Conservation (phyloP, 2,329 filamentous ascomycete species). For the Coniella vitis region DNA sequence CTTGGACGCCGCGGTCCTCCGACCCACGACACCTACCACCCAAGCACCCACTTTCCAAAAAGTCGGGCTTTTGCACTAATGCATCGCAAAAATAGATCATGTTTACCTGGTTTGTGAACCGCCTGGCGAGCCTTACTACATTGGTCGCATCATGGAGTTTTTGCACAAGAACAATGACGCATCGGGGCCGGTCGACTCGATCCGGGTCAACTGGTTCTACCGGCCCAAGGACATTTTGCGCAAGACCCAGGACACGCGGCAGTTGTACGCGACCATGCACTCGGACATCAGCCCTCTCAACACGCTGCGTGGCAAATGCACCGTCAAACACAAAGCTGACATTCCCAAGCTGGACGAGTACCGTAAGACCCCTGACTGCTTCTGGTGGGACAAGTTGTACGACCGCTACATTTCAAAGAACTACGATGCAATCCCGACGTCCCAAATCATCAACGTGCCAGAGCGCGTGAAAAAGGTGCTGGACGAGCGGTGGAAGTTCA, state of each 20-base stretch:
- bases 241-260: slow-evolving; percentile 81
- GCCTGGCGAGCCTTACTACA: slow-evolving; percentile 94
- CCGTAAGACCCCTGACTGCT: slow-evolving; percentile 76
- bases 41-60: too few relatives aligned
- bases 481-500: slow-evolving; percentile 93
- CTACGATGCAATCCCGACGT: slow-evolving; percentile 92
- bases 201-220: slow-evolving; percentile 99
- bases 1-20: too few relatives aligned
- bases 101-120: slow-evolving; percentile 97
- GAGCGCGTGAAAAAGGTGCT: slow-evolving; percentile 91
- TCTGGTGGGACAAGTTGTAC: slow-evolving; percentile 97
- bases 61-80: slow-evolving; percentile 4
- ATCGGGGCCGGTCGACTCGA: slow-evolving; percentile 68
- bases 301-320: slow-evolving; percentile 87
- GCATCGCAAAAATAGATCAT: slow-evolving; percentile 44
- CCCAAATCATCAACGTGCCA: slow-evolving; percentile 91
- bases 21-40: too few relatives aligned
- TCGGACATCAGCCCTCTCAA: slow-evolving; percentile 92
- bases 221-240: slow-evolving; percentile 92
- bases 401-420: slow-evolving; percentile 97
- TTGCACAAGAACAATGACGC: slow-evolving; percentile 72
- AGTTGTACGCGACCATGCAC: slow-evolving; percentile 96
- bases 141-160: slow-evolving; percentile 98
- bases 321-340: slow-evolving; percentile 81
- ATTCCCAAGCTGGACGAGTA: slow-evolving; percentile 49